These are phyloP conservation scores for Citrullus mucosospermus DNA, from an alignment of 306 rosid genomes.

Conservation along the genomic window DNA sequence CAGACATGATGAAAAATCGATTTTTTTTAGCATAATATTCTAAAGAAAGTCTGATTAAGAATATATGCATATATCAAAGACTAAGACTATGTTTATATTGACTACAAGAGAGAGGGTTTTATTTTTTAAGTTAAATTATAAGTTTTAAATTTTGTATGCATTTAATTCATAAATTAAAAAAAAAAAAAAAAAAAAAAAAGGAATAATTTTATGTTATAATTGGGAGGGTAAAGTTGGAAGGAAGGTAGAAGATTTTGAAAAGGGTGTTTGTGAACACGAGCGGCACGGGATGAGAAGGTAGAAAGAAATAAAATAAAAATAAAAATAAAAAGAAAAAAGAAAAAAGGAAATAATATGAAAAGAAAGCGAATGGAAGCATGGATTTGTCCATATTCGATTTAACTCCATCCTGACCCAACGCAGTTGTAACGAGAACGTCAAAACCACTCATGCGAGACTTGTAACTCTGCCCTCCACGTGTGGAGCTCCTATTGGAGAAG, in stretches of 20 bases:
- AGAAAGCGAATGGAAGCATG: not conserved
- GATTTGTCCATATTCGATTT: conserved; percentile 3
- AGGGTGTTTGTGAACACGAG: not conserved
- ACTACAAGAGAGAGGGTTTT: no score
- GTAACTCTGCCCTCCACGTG: conserved; percentile 32
- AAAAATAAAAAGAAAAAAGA: not conserved
- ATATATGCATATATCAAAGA: no score
- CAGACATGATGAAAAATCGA: no score
- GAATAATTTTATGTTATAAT: no score
- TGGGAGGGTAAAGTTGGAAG: no score
- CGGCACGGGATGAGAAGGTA: not conserved
- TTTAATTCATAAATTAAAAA: no score
- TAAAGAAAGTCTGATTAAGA: no score
- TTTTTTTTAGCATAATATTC: no score
- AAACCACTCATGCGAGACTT: conserved; percentile 20
- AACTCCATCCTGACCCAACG: not conserved
- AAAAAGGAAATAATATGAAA: not conserved
- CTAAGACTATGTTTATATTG: no score
- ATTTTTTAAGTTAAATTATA: no score
- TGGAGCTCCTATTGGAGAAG: not conserved
- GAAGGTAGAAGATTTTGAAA: not conserved
- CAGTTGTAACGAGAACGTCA: conserved; percentile 37
- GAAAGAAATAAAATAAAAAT: not conserved
- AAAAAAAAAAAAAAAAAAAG: no score
- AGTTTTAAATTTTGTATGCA: no score